Evolutionary conservation across 2,329 filamentous ascomycete genomes (phyloP), one percentile per base, ranked within the genome.

Genomic region (Colletotrichum abscissum): DNA sequence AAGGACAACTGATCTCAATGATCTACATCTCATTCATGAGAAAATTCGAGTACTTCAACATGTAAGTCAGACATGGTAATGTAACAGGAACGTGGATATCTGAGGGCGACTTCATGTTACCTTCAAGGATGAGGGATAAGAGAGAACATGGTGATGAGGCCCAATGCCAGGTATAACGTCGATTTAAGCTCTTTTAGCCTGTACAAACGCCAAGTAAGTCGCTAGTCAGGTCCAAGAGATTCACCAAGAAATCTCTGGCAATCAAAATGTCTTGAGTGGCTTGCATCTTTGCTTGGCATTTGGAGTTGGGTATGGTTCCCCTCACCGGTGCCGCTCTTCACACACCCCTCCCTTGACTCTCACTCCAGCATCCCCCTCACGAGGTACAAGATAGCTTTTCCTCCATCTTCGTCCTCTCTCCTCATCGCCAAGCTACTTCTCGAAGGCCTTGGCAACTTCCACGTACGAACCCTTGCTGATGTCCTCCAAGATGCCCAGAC

Each of bases 401-500:
- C 24, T 28, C 26, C 52, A 5, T 26, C n/a, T 56, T 22, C 38
- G 16, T 28, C 14, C 26, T 56, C 4, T 26, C 59, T 28, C 14
- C 38, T 56, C 9, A 14, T 42, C 16, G n/a, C 58, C 7, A 49
- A 46, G 38, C 38, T 33, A 74, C 35, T 59, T 69, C 42, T 55
- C 56, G 38, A 78, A 64, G 2, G 67, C 65, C 63, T 66, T 52
- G 2, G 75, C 76, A 57, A 78, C 56, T 14, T 66, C 60, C 35
- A 49, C 9, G 22, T 80, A 80, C n/a, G 79, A 82, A 0, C 80
- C 80, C 1, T 67, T 64, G 76, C 14, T 66, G 14, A 67, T 49
- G 6, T 86, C 84, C 49, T 82, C 81, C 54, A 86, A 38, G 52
- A 85, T 76, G 1, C 80, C 79, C 46, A 77, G 71, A 59, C 78